Evolutionary conservation across 1,284 basidiomycete species (phyloP), one percentile per base, ranked within the genome.

Genomic region (Schizophyllum amplum): DNA sequence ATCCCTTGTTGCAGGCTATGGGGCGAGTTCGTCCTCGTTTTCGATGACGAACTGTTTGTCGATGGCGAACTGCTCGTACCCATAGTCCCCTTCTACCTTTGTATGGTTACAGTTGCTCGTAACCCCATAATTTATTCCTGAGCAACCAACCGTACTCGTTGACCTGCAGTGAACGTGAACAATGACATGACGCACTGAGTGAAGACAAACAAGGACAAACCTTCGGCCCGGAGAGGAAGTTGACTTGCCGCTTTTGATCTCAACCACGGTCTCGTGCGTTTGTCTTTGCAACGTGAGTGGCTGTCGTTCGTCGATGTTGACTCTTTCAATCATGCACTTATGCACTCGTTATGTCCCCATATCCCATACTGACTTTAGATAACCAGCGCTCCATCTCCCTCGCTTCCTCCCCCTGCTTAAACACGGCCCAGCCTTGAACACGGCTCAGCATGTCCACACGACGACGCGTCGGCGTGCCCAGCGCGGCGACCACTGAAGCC

Each of bases 401-500:
- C 7, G 2, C 13, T 3, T 9, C 33, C 7, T 42, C 13, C 11
- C 3, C 33, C 7, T 17, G 7, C 7, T 13, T 13, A 42, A 17
- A 42, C 3, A 9, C 33, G 11, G 33, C 4, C 4, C 33, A 4
- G 7, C 33, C 7, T 42, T 42, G 33, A 42, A 42, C 33, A 9
- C 33, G 7, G 7, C 11, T 13, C 4, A 61, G 57, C 24, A 90
- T 90, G 87, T 75, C 87, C 46, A 86, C 84, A 23, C 75, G 82
- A 68, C 75, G 87, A 61, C 80, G 86, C 67, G 86, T 90, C 53
- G 87, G 87, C 3, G 82, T 90, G 33, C 33, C 33, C 61, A 87
- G 83, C 65, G 75, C 77, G 27, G 84, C 86, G 33, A 85, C 84
- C 46, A 86, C 87, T 2, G 88, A 90, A 69, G 86, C 86, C 54